Base-by-base conservation (phyloP, 1,284 basidiomycete species). In the Hymenochaete sp. region DNA sequence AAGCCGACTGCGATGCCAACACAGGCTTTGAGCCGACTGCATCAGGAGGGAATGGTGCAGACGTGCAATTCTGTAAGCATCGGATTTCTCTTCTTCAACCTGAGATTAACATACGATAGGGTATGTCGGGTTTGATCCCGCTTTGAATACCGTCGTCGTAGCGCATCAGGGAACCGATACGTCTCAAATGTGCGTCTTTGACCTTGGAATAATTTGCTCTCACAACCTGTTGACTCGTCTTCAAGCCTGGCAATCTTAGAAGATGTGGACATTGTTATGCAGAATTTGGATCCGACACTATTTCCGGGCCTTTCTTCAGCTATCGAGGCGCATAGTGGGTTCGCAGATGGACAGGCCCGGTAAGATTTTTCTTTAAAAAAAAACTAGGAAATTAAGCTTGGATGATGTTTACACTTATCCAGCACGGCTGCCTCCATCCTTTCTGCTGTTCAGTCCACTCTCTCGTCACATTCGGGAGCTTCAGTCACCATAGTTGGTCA, bases 291-390 rank as follows among this genome's bases (percentile, higher is more conserved):
- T 52, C 39, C 69, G 0, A 59, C 61, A 0, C 62, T 81, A 8
- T 85, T 84, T 65, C 79, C 79, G 5, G 75, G 75, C 0, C 42
- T 81, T 28, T 57, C 66, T 27, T 60, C 66, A 0, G 54, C 57
- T 6, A 66, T 82, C 22, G 38, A 67, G 50, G 76, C 72, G 0
- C 80, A 85, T 57, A 55, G 56, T 9, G 79, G 80, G 13, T 85
- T 83, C 59, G 62, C 56, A 1, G 57, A 66, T 8, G 66, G 67
- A 9, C 80, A 83, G 26, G 65, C 73, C 2, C 58, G 62, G 79
- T 80, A 52, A 41, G 66, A 35, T 52, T 10, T 25, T 16, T n/a
- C 18, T 16, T 29, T n/a, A n/a, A n/a, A n/a, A n/a, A n/a, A n/a
- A n/a, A n/a, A n/a, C n/a, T n/a, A 18, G 14, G 22, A 36, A 10